Conservation (phyloP, 2,329 filamentous ascomycete species). For the Stachybotrys echinatus region DNA sequence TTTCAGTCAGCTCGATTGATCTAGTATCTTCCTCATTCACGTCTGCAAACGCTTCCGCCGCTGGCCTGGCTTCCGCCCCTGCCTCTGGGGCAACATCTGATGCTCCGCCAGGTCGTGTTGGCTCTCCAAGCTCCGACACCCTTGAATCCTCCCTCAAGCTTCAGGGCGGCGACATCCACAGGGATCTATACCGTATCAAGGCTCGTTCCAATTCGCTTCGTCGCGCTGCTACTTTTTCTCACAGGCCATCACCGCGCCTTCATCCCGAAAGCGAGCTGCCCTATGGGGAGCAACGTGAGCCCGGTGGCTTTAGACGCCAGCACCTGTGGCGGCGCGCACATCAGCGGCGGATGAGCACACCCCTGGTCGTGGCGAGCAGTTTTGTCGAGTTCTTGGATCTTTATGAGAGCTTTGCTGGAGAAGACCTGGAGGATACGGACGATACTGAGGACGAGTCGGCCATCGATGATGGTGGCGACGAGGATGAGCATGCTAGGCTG, state of each 20-base stretch:
- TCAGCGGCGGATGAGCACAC: slow-evolving; percentile 29
- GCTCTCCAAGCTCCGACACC: slow-evolving; percentile 31
- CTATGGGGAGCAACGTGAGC: slow-evolving; percentile 35
- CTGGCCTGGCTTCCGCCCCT: slow-evolving; percentile 9
- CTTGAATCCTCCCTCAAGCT: slow-evolving; percentile 60
- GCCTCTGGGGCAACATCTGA: slow-evolving; percentile 4
- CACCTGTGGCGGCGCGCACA: slow-evolving; percentile 30
- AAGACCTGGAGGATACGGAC: slow-evolving; percentile 52
- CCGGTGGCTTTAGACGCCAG: slow-evolving; percentile 42
- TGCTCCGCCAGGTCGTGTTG: slow-evolving; percentile 2
- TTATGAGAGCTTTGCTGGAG: slow-evolving; percentile 72
- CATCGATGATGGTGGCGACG: slow-evolving; percentile 38
- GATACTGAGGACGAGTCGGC: slow-evolving; percentile 53
- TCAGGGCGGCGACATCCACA: slow-evolving; percentile 73
- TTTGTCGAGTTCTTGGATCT: slow-evolving; percentile 73
- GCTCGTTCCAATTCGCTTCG: slow-evolving; percentile 45
- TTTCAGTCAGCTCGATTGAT: slow-evolving; percentile 3
- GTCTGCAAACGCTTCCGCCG: background rate
- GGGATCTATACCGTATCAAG: slow-evolving; percentile 70
- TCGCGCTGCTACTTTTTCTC: slow-evolving; percentile 64
- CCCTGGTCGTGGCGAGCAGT: slow-evolving; percentile 55
- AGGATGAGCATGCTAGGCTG: slow-evolving; percentile 29
- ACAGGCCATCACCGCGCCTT: slow-evolving; percentile 32
- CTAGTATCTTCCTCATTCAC: background rate
- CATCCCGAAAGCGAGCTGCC: slow-evolving; percentile 21